Conservation (phyloP, 306 rosid species). For the Benincasa hispida region DNA sequence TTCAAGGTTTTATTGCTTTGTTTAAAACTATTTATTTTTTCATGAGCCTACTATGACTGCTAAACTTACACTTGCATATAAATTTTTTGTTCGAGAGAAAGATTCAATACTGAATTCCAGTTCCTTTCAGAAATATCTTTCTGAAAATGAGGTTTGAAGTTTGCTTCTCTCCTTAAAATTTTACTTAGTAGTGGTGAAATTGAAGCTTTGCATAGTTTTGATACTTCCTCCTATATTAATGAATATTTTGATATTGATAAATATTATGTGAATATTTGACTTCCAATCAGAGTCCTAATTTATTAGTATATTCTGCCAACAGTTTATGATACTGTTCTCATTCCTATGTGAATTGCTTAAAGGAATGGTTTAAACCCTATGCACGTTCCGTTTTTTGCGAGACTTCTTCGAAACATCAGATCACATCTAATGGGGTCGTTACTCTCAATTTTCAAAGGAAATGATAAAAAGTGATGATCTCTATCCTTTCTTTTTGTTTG, state of each 20-base stretch:
- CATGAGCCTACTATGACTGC: constrained; percentile 72
- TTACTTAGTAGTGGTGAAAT: neutral
- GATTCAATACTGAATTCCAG: constrained; percentile 53
- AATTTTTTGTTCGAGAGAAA: constrained; percentile 60
- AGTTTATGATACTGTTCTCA: constrained; percentile 7
- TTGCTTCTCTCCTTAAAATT: neutral
- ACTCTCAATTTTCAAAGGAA: constrained; percentile 54
- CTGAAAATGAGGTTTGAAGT: constrained; percentile 65
- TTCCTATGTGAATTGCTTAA: constrained; percentile 23
- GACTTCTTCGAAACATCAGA: constrained; percentile 97
- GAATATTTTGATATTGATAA: neutral
- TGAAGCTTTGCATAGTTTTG: neutral
- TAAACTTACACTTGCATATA: constrained; percentile 79
- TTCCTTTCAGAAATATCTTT: constrained; percentile 55
- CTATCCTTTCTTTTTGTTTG: neutral
- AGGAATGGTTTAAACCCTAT: constrained; percentile 96
- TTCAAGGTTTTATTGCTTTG: no score
- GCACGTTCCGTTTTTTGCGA: constrained; percentile 89
- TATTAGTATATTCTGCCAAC: no score
- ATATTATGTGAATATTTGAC: neutral
- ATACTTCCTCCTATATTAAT: neutral
- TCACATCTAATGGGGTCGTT: constrained; percentile 86
- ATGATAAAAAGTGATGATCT: constrained; percentile 50
- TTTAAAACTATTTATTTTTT: no score
- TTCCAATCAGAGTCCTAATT: neutral